phyloP scores from a whole-genome alignment of 2,329 filamentous ascomycete species.

The Cladosporium halotolerans region DNA sequence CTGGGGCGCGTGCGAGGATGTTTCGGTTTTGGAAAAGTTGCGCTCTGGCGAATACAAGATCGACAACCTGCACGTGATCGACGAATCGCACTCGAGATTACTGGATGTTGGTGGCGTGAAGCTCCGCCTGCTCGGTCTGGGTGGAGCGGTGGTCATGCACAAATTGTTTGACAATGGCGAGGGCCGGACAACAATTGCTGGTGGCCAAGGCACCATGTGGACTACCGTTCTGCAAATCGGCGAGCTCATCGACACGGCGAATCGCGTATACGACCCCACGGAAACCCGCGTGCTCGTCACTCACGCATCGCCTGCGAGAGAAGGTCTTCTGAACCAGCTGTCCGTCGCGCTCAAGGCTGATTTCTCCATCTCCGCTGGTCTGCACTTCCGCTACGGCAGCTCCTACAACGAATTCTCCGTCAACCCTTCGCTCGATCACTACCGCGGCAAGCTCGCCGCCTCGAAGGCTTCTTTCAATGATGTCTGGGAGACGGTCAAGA shows the following conservation, averaged over 20 bases:
- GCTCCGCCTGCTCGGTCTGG: slow-evolving; percentile 84
- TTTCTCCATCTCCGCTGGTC: slow-evolving; percentile 93
- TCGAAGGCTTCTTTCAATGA: slow-evolving; percentile 99
- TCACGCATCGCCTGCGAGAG: slow-evolving; percentile 90
- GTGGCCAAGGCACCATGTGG: slow-evolving; percentile 99
- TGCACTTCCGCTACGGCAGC: slow-evolving; percentile 97
- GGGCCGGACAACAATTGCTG: slow-evolving; percentile 93
- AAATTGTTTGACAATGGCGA: slow-evolving; percentile 99
- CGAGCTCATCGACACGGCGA: slow-evolving; percentile 93
- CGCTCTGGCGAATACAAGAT: slow-evolving; percentile 97
- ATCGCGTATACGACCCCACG: slow-evolving; percentile 95
- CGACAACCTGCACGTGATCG: slow-evolving; percentile 93
- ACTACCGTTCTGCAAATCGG: slow-evolving; percentile 97
- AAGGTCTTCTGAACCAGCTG: slow-evolving; percentile 94
- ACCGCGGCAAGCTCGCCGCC: slow-evolving; percentile 93
- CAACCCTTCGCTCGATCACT: slow-evolving; percentile 95
- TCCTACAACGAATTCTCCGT: slow-evolving; percentile 99
- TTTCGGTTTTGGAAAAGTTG: slow-evolving; percentile 94
- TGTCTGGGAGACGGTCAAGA: slow-evolving; percentile 97
- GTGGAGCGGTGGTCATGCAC: slow-evolving; percentile 98
- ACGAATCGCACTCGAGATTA: slow-evolving; percentile 92
- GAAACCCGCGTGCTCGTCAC: slow-evolving; percentile 96
- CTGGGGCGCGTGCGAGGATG: slow-evolving; percentile 98
- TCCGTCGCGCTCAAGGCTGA: slow-evolving; percentile 96
- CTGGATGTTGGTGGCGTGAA: slow-evolving; percentile 94